Percentiles rank a stretch among this genome's conserved stretches.
phyloP scores from a whole-genome alignment of 108 stramenopile genomes.

The Cylindrotheca closterium region DNA sequence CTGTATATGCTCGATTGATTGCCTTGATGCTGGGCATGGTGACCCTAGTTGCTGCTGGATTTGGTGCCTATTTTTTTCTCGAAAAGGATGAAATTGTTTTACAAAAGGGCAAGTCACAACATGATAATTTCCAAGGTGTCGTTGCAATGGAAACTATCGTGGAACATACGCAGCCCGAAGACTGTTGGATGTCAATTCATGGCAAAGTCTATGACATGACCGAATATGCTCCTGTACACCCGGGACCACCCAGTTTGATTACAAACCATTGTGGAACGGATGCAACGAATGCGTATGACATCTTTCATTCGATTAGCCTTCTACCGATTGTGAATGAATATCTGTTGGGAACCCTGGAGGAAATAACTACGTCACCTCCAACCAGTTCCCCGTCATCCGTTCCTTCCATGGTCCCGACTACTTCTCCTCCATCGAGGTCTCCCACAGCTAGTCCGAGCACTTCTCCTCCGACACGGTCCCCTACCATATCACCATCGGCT shows the following conservation, averaged over 20 bases:
- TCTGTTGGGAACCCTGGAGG: not conserved
- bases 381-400: no score
- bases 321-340: not conserved
- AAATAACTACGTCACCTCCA: no score
- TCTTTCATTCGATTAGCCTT: conserved; percentile 10
- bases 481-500: no score
- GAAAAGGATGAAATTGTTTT: no score
- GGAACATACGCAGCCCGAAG: conserved; percentile 16
- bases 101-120: no score
- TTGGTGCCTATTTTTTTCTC: no score
- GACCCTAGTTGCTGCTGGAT: no score
- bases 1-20: no score
- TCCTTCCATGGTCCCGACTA: no score
- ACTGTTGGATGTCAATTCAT: conserved; percentile 33
- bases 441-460: not conserved
- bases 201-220: conserved; percentile 38
- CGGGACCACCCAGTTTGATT: conserved; percentile 27
- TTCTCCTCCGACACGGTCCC: not conserved
- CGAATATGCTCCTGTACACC: conserved; percentile 22
- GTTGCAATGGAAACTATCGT: no score
- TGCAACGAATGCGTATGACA: conserved; percentile 17
- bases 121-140: no score
- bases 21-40: no score
- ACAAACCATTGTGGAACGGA: conserved; percentile 24
- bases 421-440: not conserved